Evolutionary conservation across 164 flowering plant species (phyloP).

Genomic region (Malania oleifera): DNA sequence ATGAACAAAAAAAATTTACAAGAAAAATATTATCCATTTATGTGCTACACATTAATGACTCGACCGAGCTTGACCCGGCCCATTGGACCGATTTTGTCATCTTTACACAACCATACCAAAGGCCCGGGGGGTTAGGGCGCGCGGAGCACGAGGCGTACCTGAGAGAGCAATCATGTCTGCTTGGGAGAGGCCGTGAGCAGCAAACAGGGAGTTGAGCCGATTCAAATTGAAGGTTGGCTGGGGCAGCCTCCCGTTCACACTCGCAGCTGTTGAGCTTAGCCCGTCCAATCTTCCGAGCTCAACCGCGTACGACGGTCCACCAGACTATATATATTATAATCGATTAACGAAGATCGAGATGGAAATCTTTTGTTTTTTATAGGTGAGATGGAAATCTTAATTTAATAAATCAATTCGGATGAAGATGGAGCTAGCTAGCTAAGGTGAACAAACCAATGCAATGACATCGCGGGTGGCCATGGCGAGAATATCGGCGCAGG

Average conservation of each 20-base stretch:
- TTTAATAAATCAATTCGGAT: not conserved
- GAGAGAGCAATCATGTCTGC: constrained; percentile 87
- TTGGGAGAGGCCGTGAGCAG: constrained; percentile 49
- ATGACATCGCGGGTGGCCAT: constrained; percentile 77
- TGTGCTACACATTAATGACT: too few relatives aligned
- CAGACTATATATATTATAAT: constrained; percentile 47
- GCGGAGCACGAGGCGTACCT: constrained; percentile 27
- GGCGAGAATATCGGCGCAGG: constrained; percentile 91
- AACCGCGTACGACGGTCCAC: constrained; percentile 75
- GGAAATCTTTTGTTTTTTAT: too few relatives aligned
- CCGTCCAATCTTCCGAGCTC: constrained; percentile 88
- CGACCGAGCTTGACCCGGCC: too few relatives aligned
- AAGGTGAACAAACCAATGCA: constrained; percentile 34
- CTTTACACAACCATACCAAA: too few relatives aligned
- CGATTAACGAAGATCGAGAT: too few relatives aligned
- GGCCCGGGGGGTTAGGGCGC: not conserved
- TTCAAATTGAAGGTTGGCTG: constrained; percentile 51
- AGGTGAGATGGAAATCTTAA: too few relatives aligned
- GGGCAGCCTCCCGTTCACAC: constrained; percentile 66
- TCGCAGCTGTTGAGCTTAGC: constrained; percentile 43
- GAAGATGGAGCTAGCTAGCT: not conserved
- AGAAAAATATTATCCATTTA: too few relatives aligned
- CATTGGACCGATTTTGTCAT: too few relatives aligned
- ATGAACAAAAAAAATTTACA: too few relatives aligned
- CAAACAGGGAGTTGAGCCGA: constrained; percentile 67